Conservation (phyloP, 192 early-diverging fungal species). For the Phycomyces blakesleeanus region DNA sequence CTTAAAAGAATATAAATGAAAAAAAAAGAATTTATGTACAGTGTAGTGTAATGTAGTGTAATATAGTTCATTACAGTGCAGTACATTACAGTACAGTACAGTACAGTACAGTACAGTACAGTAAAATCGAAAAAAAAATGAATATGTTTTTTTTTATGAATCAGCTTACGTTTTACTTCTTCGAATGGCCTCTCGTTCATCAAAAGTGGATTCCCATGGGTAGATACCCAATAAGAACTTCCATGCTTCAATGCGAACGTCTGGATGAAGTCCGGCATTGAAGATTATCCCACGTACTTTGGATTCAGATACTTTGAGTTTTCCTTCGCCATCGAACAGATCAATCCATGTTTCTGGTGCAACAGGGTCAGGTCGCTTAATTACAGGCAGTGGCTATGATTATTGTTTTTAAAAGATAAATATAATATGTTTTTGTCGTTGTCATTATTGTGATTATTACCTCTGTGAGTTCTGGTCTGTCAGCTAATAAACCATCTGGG, state of each 20-base stretch:
- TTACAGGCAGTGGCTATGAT: slow-evolving; percentile 5
- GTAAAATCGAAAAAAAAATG: neutral
- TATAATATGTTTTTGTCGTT: too few species aligned
- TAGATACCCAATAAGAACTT: slow-evolving; percentile 86
- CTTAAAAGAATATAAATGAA: too few species aligned
- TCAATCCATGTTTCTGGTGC: slow-evolving; percentile 68
- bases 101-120: too few species aligned
- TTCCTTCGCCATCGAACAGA: slow-evolving; percentile 57
- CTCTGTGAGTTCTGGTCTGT: slow-evolving; percentile 3
- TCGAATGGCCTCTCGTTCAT: slow-evolving; percentile 65
- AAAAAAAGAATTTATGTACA: too few species aligned
- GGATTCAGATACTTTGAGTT: slow-evolving; percentile 43
- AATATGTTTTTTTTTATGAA: too few species aligned
- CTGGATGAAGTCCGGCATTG: slow-evolving; percentile 74
- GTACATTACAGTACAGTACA: too few species aligned
- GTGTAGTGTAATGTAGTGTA: too few species aligned
- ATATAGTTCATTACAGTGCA: too few species aligned
- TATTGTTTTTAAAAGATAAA: too few species aligned
- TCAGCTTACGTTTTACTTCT: slow-evolving; percentile 44
- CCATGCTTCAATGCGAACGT: slow-evolving; percentile 86
- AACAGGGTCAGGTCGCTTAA: slow-evolving; percentile 45
- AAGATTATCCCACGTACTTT: slow-evolving; percentile 60
- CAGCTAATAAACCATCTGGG: slow-evolving; percentile 7
- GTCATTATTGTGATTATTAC: neutral
- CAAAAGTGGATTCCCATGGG: slow-evolving; percentile 79